Conservation (phyloP, 2,329 filamentous ascomycete species). For the Colletotrichum cereale region DNA sequence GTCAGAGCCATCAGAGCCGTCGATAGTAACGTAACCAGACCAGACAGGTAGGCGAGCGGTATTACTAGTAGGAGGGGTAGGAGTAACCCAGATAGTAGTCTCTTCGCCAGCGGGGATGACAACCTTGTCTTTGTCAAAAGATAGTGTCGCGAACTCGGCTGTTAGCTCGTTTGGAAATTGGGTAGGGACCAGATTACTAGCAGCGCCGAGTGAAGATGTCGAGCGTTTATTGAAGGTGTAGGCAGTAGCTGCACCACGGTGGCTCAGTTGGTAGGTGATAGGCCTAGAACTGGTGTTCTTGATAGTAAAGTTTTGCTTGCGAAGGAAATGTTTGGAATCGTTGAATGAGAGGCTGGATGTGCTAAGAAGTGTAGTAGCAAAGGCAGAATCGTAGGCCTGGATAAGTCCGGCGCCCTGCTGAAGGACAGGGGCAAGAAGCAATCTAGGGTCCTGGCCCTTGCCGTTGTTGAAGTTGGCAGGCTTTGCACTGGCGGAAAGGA, state of each 20-base stretch:
- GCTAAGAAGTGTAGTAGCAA: conserved; percentile 64
- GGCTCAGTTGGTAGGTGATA: conserved; percentile 65
- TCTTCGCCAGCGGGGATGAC: conserved; percentile 57
- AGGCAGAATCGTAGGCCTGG: conserved; percentile 70
- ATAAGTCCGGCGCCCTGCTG: conserved; percentile 73
- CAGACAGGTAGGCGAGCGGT: conserved; percentile 54
- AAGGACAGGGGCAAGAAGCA: conserved; percentile 65
- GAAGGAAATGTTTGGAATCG: conserved; percentile 69
- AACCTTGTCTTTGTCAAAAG: conserved; percentile 57
- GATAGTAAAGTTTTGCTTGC: conserved; percentile 65
- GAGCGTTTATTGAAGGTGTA: too few species aligned
- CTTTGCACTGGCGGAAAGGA: conserved; percentile 63
- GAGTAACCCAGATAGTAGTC: conserved; percentile 60
- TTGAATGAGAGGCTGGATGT: conserved; percentile 72
- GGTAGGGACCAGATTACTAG: conserved; percentile 51
- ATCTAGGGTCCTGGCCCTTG: conserved; percentile 47
- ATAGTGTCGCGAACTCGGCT: conserved; percentile 55
- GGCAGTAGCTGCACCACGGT: conserved; percentile 64
- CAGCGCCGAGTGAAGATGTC: too few species aligned
- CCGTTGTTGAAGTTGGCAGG: conserved; percentile 63
- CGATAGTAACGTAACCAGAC: conserved; percentile 57
- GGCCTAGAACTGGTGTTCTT: conserved; percentile 63
- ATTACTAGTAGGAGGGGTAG: conserved; percentile 55
- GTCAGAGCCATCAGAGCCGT: conserved; percentile 53
- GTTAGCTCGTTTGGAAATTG: conserved; percentile 61